Evolutionary conservation across 2,329 filamentous ascomycete genomes (phyloP).

Genomic region (Xylaria arbuscula): DNA sequence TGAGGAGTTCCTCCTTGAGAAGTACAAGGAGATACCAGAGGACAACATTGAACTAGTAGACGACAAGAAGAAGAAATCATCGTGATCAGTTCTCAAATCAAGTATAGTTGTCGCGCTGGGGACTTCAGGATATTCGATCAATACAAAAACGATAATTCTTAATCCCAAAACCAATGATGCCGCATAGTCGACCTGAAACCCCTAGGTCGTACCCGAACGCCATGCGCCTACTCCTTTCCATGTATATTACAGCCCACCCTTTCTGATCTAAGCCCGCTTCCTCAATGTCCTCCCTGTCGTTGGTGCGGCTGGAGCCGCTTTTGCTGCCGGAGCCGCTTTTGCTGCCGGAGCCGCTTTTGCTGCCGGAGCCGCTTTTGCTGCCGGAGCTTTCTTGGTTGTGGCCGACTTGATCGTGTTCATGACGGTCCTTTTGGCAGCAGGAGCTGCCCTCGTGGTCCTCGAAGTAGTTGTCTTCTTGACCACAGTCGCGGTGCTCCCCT

Average conservation of each 20-base stretch:
- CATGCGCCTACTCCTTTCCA: constrained; percentile 23
- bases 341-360: constrained; percentile 57
- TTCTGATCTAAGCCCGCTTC: constrained; percentile 58
- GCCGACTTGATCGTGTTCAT: constrained; percentile 64
- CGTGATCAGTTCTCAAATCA: constrained; percentile 23
- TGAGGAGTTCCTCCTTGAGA: constrained; percentile 87
- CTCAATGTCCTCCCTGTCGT: constrained; percentile 64
- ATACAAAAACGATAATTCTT: constrained; percentile 34
- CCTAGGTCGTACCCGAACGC: constrained; percentile 31
- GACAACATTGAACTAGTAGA: constrained; percentile 95
- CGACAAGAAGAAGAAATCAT: constrained; percentile 91
- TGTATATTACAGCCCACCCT: constrained; percentile 13
- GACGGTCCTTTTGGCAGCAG: constrained; percentile 62
- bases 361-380: constrained; percentile 56
- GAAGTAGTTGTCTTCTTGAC: constrained; percentile 63
- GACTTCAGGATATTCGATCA: constrained; percentile 31
- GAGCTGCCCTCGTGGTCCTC: constrained; percentile 52
- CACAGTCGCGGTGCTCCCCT: constrained; percentile 72
- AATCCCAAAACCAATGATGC: constrained; percentile 31
- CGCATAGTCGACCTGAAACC: constrained; percentile 11
- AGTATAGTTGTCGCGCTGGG: constrained; percentile 34
- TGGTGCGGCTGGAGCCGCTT: constrained; percentile 55
- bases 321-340: constrained; percentile 58
- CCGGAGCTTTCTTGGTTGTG: constrained; percentile 61
- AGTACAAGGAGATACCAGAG: constrained; percentile 90